Evolutionary conservation across 768 basidiomycete species (phyloP).

Genomic region (Lactarius pseudohatsudake): DNA sequence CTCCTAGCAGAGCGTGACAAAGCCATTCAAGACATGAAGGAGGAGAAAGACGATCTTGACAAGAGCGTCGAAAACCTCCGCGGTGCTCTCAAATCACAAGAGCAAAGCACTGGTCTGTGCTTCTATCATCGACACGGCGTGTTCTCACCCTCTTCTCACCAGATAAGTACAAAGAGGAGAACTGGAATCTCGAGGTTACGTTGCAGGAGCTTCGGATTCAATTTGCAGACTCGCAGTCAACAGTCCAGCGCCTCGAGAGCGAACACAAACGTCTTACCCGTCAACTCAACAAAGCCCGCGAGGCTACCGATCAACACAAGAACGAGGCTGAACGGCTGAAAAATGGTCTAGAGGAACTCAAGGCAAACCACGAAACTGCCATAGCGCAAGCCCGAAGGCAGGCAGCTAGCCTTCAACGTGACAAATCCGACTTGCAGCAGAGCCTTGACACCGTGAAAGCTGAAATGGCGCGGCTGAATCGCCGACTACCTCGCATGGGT

Average conservation of each 20-base stretch:
- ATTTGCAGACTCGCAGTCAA: conserved; percentile 61
- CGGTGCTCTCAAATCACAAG: conserved; percentile 73
- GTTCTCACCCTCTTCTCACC: background rate
- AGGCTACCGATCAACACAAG: conserved; percentile 81
- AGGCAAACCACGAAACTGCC: conserved; percentile 91
- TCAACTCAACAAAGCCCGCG: conserved; percentile 68
- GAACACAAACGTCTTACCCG: conserved; percentile 83
- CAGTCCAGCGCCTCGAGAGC: conserved; percentile 67
- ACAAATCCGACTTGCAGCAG: conserved; percentile 89
- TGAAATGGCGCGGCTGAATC: conserved; percentile 64
- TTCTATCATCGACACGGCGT: background rate
- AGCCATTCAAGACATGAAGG: conserved; percentile 85
- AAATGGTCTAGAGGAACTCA: conserved; percentile 65
- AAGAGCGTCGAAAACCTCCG: conserved; percentile 73
- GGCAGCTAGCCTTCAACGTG: conserved; percentile 83
- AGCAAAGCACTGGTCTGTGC: conserved; percentile 71
- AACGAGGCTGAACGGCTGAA: conserved; percentile 77
- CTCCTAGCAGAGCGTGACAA: conserved; percentile 91
- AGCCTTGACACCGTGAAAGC: conserved; percentile 73
- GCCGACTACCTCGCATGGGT: conserved; percentile 62
- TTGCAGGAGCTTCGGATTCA: conserved; percentile 83
- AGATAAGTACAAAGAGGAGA: conserved; percentile 98
- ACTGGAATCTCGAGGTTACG: conserved; percentile 96
- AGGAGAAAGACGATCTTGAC: conserved; percentile 89
- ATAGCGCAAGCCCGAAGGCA: conserved; percentile 88